Base-by-base conservation (phyloP, 345 rosid genomes). In the Ceriops decandra region DNA sequence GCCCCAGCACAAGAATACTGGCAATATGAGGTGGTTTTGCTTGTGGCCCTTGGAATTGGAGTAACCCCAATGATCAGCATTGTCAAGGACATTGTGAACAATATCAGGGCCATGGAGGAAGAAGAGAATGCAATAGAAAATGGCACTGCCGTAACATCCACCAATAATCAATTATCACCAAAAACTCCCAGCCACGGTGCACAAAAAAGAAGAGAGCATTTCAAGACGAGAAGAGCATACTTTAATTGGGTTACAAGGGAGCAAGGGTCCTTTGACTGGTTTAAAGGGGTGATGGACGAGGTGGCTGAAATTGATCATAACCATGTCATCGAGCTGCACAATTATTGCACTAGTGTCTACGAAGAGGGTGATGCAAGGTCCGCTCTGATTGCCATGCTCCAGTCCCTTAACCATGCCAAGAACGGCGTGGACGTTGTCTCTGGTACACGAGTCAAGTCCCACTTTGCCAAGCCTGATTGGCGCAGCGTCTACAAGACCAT, bases 41-140 rank as follows among this genome's bases (percentile, higher is more conserved):
- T 90, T 0, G 92, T 90, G 13, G 97, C 91, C 42, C 79, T 90
- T 24, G 93, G 97, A 35, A 90, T 90, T 4, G 97, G 97, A 67
- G 97, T 95, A 22, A 90, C 97, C 5, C 97, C 97, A 5, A 88
- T 90, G 93, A 90, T 90, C 60, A 90, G 97, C 82, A 88, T 90
- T 31, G 80, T 90, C 1, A 88, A 88, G 78, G 97, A 90, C 84
- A 86, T 90, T 56, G 89, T 84, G 27, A 84, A 64, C 78, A 88
- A 88, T 85, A 79, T 90, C 36, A 88, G 66, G 59, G 84, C 86
- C 60, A 57, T 28, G 62, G 87, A 71, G 19, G 84, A 85, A 61
- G 88, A 81, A 33, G 76, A 59, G 32, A 42, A 42, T 28, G 68
- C 68, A 15, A 10, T 85, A 64, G 96, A 90, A 71, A 76, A 63